Conservation (phyloP, 1,284 basidiomycete genomes). For the Naganishia sp. region DNA sequence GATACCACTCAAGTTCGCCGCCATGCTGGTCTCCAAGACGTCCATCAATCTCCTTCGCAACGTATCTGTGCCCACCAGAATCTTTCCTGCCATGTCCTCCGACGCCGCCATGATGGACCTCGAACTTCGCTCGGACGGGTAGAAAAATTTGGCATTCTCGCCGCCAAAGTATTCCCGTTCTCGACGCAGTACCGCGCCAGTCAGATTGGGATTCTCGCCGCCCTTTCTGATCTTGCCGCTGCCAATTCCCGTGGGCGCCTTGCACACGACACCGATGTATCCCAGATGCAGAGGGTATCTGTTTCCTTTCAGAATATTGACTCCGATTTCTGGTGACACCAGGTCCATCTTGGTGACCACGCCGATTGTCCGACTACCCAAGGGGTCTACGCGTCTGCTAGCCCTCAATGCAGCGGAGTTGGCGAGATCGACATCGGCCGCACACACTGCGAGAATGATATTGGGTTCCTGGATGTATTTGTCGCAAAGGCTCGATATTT, state of each 20-base stretch:
- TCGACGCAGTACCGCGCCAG: slow-evolving; percentile 63
- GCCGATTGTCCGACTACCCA: slow-evolving; percentile 92
- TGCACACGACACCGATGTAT: slow-evolving; percentile 96
- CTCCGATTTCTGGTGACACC: slow-evolving; percentile 80
- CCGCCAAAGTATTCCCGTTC: slow-evolving; percentile 80
- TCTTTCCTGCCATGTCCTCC: slow-evolving; percentile 43
- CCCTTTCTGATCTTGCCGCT: slow-evolving; percentile 43
- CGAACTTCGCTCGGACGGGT: slow-evolving; percentile 43
- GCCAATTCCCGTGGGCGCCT: slow-evolving; percentile 57
- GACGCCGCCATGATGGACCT: background rate
- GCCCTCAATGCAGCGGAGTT: slow-evolving; percentile 95
- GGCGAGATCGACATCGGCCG: slow-evolving; percentile 96
- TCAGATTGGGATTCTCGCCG: slow-evolving; percentile 52
- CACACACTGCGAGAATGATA: slow-evolving; percentile 95
- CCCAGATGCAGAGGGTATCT: slow-evolving; percentile 96
- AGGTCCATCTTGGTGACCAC: slow-evolving; percentile 99
- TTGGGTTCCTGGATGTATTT: slow-evolving; percentile 98
- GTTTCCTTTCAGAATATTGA: slow-evolving; percentile 79
- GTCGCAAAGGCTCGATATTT: slow-evolving; percentile 85
- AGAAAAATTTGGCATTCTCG: slow-evolving; percentile 64
- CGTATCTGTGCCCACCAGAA: slow-evolving; percentile 88
- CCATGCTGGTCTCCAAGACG: slow-evolving; percentile 96
- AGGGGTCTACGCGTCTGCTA: slow-evolving; percentile 88
- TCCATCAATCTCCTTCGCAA: slow-evolving; percentile 89
- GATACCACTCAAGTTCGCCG: slow-evolving; percentile 88